Base-by-base conservation (phyloP, 192 early-diverging fungal species). In the Rhizophlyctis rosea region DNA sequence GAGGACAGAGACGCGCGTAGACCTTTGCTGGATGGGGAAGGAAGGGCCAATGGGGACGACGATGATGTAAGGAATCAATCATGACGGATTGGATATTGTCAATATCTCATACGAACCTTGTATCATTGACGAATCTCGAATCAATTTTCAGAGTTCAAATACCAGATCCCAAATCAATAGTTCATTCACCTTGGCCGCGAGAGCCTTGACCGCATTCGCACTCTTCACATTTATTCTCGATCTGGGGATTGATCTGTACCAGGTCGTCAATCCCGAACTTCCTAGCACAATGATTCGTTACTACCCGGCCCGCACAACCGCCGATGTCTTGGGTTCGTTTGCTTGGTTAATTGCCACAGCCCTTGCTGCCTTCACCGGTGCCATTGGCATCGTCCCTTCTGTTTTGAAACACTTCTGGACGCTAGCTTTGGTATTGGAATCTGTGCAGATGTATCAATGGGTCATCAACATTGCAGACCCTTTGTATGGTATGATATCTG, bases 341-440 rank as follows among this genome's bases (percentile, higher is more conserved):
- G 59, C 70, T 4, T 70, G 69, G 69, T 56, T 70, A 66, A 94
- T 96, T 62, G 65, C 54, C 9, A 71, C 94, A 25, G 89, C 94
- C 0, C 86, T 90, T n/a, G 50, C 88, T 31, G 65, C 71, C 48
- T 79, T 81, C 56, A 47, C 52, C 18, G 54, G 49, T 29, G 54
- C 54, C 7, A 86, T 87, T 60, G 87, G 88, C 32, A 34, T 2
- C 18, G 11, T 62, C 7, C 67, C 67, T 4, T 14, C 33, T 5
- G 39, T 52, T n/a, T 3, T 64, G 23, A 34, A 64, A 34, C 21
- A 44, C 1, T 86, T 85, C 44, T 86, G 81, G 79, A 62, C 60
- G 32, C 31, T 77, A 3, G 70, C 76, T 2, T 51, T 71, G 21
- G 31, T 75, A 2, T 65, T 71, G 2, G 84, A 86, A 47, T 64